phyloP scores from a whole-genome alignment of 495 filamentous ascomycete genomes.

The Hyaloscypha bicolor region DNA sequence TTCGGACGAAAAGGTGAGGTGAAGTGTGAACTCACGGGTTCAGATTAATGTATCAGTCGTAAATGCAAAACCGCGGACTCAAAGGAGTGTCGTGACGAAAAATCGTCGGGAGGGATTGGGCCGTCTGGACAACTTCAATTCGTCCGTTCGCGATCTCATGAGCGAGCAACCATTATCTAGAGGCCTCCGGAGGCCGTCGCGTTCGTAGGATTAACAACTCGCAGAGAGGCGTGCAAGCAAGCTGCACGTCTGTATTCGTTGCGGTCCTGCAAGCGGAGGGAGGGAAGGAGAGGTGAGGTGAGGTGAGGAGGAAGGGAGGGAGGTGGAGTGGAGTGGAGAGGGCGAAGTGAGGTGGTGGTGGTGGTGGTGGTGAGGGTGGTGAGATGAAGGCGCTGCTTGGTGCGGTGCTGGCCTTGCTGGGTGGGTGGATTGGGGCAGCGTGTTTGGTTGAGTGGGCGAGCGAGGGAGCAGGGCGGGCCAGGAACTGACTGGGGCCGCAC shows the following conservation, averaged over 20 bases:
- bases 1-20: neutral
- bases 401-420: neutral
- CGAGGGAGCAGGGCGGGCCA: neutral
- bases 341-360: neutral
- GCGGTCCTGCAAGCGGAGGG: conserved; percentile 7
- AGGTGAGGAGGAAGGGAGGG: conserved; percentile 4
- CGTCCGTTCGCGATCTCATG: conserved; percentile 23
- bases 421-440: neutral
- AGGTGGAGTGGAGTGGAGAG: conserved; percentile 8
- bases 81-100: conserved; percentile 51
- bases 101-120: conserved; percentile 30
- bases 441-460: neutral
- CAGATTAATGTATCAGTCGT: conserved; percentile 30
- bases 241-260: conserved; percentile 24
- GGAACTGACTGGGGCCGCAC: neutral
- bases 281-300: conserved; percentile 3
- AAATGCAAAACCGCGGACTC: conserved; percentile 30
- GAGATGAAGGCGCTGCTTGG: neutral
- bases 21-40: conserved; percentile 26
- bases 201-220: conserved; percentile 16
- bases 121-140: conserved; percentile 27
- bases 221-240: conserved; percentile 25
- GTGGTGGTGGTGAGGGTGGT: neutral
- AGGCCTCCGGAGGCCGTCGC: conserved; percentile 35
- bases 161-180: conserved; percentile 34